Evolutionary conservation across 371 early-diverging fungal species (phyloP), one percentile per base, ranked within the genome.

Genomic region (Apophysomyces variabilis): DNA sequence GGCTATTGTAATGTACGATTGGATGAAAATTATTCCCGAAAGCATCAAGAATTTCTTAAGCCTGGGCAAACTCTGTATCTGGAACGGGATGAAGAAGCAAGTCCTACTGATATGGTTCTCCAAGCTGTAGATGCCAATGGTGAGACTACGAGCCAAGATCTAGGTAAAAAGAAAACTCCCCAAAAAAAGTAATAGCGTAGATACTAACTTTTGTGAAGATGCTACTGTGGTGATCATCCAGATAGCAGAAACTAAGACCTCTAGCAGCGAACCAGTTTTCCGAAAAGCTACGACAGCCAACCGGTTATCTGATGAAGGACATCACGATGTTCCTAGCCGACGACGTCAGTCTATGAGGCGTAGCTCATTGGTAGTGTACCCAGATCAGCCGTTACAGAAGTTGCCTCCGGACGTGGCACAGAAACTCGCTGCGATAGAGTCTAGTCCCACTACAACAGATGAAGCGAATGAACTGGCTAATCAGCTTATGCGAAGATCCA

Each of bases 41-140:
- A 35, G 13, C 67, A 62, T n/a, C 50, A 35, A 8, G 69, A 74
- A 47, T 54, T 60, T 14, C 58, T 87, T 7, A 59, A 60, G 8
- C 60, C 61, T 7, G 86, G 86, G 1, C 68, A 85, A 44, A 80
- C 87, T 2, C 63, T 89, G 58, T 66, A 84, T 47, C 73, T 81
- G n/a, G 87, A 88, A 59, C 69, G 88, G 8, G 79, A 85, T 61
- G 85, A 87, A 44, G 84, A 85, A 16, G 66, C 78, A 11, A 75
- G 78, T 26, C 89, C 89, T 0, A 83, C 85, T 1, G 81, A 79
- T 39, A 69, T 88, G 61, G 61, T 73, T 16, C 38, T 61, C 11
- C 66, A 66, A 11, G 65, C 75, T 13, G 67, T 62, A 5, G 32
- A 32, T 32, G 41, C n/a, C 60, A 39, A 9, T 43, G 65, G 66